Evolutionary conservation across 1,284 basidiomycete genomes (phyloP).

Genomic region (Retiboletus flavoniger): DNA sequence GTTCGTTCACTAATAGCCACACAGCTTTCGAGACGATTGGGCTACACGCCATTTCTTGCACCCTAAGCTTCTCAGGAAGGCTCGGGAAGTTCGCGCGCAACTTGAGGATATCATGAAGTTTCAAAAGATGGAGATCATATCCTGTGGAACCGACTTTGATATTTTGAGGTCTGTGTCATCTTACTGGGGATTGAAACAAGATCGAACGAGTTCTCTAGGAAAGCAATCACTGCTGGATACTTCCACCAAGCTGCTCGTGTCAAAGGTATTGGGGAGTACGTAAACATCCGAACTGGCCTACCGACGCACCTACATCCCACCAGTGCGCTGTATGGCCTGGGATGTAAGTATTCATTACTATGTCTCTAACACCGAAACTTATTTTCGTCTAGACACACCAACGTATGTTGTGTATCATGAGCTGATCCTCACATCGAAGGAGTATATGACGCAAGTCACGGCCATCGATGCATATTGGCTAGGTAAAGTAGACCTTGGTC

Average conservation of each 20-base stretch:
- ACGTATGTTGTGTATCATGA: slow-evolving; percentile 98
- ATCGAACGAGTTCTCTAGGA: slow-evolving; percentile 49
- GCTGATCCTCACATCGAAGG: slow-evolving; percentile 89
- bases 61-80: slow-evolving; percentile 93
- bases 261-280: slow-evolving; percentile 98
- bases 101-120: slow-evolving; percentile 98
- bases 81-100: slow-evolving; percentile 93
- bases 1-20: slow-evolving; percentile 4
- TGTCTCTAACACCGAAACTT: background rate
- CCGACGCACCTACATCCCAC: slow-evolving; percentile 95
- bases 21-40: slow-evolving; percentile 90
- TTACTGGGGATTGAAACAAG: background rate
- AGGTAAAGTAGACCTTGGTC: slow-evolving; percentile 44
- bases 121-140: slow-evolving; percentile 91
- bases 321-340: slow-evolving; percentile 93
- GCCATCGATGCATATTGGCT: slow-evolving; percentile 96
- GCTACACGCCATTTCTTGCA: slow-evolving; percentile 93
- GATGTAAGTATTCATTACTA: slow-evolving; percentile 59
- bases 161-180: slow-evolving; percentile 64
- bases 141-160: slow-evolving; percentile 95
- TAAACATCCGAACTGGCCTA: slow-evolving; percentile 93
- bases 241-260: slow-evolving; percentile 99
- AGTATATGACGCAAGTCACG: slow-evolving; percentile 97
- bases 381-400: slow-evolving; percentile 70
- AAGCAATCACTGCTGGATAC: slow-evolving; percentile 97